Evolutionary conservation across 768 basidiomycete genomes (phyloP).

Genomic region (Termitomyces sp.): DNA sequence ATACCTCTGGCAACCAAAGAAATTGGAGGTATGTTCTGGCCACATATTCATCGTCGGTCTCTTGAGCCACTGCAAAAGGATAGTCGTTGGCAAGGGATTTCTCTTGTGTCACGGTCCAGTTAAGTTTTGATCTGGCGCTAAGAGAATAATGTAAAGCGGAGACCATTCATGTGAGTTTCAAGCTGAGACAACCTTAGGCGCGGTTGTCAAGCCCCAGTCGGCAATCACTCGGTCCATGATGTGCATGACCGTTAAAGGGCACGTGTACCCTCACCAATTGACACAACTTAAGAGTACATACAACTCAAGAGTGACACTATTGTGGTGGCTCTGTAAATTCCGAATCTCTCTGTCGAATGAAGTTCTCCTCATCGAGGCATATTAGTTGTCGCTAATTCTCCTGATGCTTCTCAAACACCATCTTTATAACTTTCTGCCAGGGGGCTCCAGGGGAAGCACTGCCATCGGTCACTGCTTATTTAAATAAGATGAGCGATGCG

Average conservation of each 20-base stretch:
- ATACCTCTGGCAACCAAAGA: slow-evolving; percentile 73
- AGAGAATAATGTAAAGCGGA: slow-evolving; percentile 12
- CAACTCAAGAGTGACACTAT: no score
- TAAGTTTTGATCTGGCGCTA: slow-evolving; percentile 13
- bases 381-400: neutral
- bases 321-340: no score
- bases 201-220: neutral
- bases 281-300: no score
- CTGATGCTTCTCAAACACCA: slow-evolving; percentile 1
- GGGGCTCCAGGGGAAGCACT: no score
- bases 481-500: neutral
- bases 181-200: no score
- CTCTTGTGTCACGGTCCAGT: slow-evolving; percentile 59
- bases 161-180: slow-evolving; percentile 7
- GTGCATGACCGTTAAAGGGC: no score
- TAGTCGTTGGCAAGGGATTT: slow-evolving; percentile 50
- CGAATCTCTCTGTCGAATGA: neutral
- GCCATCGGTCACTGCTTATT: neutral
- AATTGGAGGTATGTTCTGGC: slow-evolving; percentile 68
- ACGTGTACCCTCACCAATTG: no score
- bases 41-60: slow-evolving; percentile 52
- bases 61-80: slow-evolving; percentile 43
- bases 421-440: neutral
- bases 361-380: neutral
- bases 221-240: no score